Base-by-base conservation (phyloP, 495 filamentous ascomycete genomes). In the Trypethelium eluteriae region DNA sequence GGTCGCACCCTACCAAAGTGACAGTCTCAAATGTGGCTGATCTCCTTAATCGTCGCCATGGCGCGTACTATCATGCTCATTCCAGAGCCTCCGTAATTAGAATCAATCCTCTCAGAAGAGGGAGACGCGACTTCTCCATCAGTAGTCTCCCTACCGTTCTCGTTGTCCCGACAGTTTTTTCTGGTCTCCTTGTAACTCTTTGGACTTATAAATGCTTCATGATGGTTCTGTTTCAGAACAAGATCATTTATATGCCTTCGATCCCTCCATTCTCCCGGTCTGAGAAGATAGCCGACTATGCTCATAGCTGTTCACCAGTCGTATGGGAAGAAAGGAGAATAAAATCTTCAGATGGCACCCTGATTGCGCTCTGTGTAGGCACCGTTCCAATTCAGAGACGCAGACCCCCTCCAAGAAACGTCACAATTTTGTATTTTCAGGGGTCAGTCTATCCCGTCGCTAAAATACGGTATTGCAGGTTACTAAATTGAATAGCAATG, bases 131-230 rank as follows among this genome's bases (percentile, higher is more conserved):
- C 38, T 44, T 72, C 10, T 61, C 67, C 11, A 65, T 25, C 61
- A 63, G 53, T 25, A 56, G 72, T 68, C 78, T 91, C 25, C 81
- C 85, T 2, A 70, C 82, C 6, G 64, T 83, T 18, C 74, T 91
- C 12, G 70, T 88, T 3, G 87, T 88, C 5, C 90, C 90, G 0
- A 72, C 79, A 4, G 79, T 91, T 61, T 93, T 91, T 71, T 70
- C 77, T 7, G 87, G 88, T 9, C 77, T 95, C 12, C 74, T 90
- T 2, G 66, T 90, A 9, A 78, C 81, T 4, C 80, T 92, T 11
- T 93, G 88, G 87, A 81, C 81, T 0, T 92, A 88, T 83, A 93
- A 94, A 77, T 92, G 89, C 69, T 73, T 87, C 64, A 90, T 92
- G 88, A 85, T 93, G 76, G 80, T 93, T 25, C 69, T 88, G 4